Evolutionary conservation across 2,329 filamentous ascomycete genomes (phyloP).

Genomic region (Arachnomyces sp.): DNA sequence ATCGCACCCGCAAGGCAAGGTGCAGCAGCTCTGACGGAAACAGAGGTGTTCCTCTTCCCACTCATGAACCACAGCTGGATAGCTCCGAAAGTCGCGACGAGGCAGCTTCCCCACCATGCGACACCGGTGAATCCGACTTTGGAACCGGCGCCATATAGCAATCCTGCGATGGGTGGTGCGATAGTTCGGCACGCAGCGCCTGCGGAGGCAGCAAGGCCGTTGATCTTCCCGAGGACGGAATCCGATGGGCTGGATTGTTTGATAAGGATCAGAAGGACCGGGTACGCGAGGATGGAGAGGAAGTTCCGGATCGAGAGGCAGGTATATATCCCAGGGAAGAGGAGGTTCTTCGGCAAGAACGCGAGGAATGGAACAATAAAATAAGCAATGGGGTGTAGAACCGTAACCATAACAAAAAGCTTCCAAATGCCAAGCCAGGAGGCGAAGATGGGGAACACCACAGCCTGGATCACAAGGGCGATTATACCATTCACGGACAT

Average conservation of each 20-base stretch:
- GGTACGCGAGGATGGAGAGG: slow-evolving; percentile 60
- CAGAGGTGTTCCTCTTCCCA: slow-evolving; percentile 37
- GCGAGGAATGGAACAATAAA: slow-evolving; percentile 61
- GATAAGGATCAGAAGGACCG: slow-evolving; percentile 60
- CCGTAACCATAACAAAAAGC: slow-evolving; percentile 55
- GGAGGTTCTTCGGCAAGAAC: slow-evolving; percentile 44
- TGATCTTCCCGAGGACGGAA: slow-evolving; percentile 59
- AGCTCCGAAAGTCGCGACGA: slow-evolving; percentile 49
- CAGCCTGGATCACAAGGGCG: slow-evolving; percentile 62
- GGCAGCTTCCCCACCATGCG: slow-evolving; percentile 53
- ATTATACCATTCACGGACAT: slow-evolving; percentile 63
- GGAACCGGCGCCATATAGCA: slow-evolving; percentile 56
- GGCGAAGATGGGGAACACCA: slow-evolving; percentile 60
- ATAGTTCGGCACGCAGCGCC: slow-evolving; percentile 64
- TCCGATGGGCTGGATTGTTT: slow-evolving; percentile 61
- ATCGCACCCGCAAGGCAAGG: slow-evolving; percentile 19
- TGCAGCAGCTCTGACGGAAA: slow-evolving; percentile 29
- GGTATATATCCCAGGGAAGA: slow-evolving; percentile 57
- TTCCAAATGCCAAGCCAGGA: slow-evolving; percentile 58
- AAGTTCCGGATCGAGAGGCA: slow-evolving; percentile 58
- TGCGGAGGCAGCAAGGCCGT: slow-evolving; percentile 62
- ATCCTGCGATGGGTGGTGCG: slow-evolving; percentile 59
- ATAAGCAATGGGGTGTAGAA: slow-evolving; percentile 60
- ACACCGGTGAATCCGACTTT: slow-evolving; percentile 51
- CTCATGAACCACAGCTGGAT: slow-evolving; percentile 50